phyloP scores from a whole-genome alignment of 2,329 filamentous ascomycete species.

The Clonostachys sp. region DNA sequence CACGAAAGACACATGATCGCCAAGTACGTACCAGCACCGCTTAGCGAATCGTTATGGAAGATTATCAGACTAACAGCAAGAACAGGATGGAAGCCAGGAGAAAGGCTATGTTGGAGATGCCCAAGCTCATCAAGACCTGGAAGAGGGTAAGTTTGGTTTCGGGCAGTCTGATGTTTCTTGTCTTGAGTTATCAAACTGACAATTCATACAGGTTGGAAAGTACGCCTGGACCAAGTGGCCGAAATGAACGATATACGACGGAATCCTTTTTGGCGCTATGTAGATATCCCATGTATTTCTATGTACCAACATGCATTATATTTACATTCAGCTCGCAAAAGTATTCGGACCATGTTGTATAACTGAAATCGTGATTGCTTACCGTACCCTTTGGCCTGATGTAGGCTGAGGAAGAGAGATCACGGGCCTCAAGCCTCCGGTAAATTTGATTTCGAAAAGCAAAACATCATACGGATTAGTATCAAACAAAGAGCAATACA shows the following conservation, averaged over 20 bases:
- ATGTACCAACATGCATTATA: slow-evolving; percentile 1
- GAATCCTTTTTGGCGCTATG: slow-evolving; percentile 11
- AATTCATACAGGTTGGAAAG: slow-evolving; percentile 41
- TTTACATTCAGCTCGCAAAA: too few relatives aligned
- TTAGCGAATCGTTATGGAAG: neutral
- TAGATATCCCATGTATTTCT: slow-evolving; percentile 22
- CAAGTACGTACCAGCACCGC: slow-evolving; percentile 43
- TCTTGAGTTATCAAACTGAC: slow-evolving; percentile 21
- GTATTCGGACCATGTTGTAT: too few relatives aligned
- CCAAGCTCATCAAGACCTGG: slow-evolving; percentile 85
- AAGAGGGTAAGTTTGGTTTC: slow-evolving; percentile 71
- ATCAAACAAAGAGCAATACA: too few relatives aligned
- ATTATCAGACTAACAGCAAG: slow-evolving; percentile 19
- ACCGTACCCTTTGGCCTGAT: too few relatives aligned
- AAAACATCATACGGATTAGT: too few relatives aligned
- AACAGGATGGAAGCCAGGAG: slow-evolving; percentile 77
- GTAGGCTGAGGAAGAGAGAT: too few relatives aligned
- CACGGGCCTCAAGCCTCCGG: too few relatives aligned
- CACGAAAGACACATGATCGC: slow-evolving; percentile 84
- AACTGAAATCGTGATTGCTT: too few relatives aligned
- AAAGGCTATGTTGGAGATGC: slow-evolving; percentile 94
- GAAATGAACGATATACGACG: slow-evolving; percentile 32
- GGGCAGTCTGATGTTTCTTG: too few relatives aligned
- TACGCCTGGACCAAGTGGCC: slow-evolving; percentile 54
- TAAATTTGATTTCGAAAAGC: too few relatives aligned